Percentiles rank a stretch among this genome's conserved stretches.
Conservation (phyloP, 257 asterid genomes). For the Capsicum pubescens region DNA sequence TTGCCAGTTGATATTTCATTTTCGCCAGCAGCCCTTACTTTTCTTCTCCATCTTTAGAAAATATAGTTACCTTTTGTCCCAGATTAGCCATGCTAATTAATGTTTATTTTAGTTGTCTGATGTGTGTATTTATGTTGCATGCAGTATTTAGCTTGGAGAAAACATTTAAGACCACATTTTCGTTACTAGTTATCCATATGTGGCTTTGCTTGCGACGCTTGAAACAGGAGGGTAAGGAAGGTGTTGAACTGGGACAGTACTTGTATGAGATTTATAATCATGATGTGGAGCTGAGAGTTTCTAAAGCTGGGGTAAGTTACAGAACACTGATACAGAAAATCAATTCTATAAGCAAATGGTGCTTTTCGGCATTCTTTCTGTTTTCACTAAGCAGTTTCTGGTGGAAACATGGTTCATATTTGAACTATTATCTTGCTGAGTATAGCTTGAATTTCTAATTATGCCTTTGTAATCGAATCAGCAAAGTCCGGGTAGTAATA, state of each 20-base stretch:
- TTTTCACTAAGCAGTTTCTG: background rate
- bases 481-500: background rate
- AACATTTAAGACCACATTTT: slow-evolving; percentile 84
- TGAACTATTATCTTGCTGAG: slow-evolving; percentile 6
- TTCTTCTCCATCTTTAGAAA: slow-evolving; percentile 4
- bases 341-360: background rate
- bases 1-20: background rate
- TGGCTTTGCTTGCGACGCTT: slow-evolving; percentile 93
- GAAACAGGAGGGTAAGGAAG: slow-evolving; percentile 89
- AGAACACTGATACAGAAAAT: slow-evolving; percentile 21
- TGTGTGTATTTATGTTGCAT: slow-evolving; percentile 25
- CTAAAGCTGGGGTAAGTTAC: slow-evolving; percentile 92
- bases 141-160: slow-evolving; percentile 97
- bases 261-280: slow-evolving; percentile 86
- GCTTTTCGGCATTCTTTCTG: background rate
- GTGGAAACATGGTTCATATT: slow-evolving; percentile 6
- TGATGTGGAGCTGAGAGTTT: slow-evolving; percentile 90
- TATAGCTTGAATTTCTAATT: slow-evolving; percentile 2
- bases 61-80: slow-evolving; percentile 14
- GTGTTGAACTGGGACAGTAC: slow-evolving; percentile 91
- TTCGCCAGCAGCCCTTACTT: background rate
- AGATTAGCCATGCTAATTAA: background rate
- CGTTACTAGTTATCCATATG: slow-evolving; percentile 89
- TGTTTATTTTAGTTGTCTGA: slow-evolving; percentile 27
- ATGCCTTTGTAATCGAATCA: background rate